Evolutionary conservation across 208 protist species (phyloP), one percentile per base, ranked within the genome.

Genomic region (Kentomonas sorsogonicus): DNA sequence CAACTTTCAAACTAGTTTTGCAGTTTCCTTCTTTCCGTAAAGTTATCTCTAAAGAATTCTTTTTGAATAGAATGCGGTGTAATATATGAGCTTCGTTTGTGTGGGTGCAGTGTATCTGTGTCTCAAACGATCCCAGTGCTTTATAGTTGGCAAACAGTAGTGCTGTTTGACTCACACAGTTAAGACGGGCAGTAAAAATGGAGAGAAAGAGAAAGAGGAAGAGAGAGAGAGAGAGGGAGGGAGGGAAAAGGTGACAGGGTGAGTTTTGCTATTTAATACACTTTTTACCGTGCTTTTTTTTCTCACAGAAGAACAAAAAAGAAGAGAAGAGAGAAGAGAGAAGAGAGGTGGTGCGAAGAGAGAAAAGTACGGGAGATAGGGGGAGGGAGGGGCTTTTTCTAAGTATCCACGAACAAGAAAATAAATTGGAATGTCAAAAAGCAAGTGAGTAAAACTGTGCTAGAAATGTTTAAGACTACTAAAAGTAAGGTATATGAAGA

Each of bases 221-320:
- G n/a, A 26, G 23, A 48, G 15, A 40, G 29, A 27, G 20, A 53
- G 31, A 59, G 15, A 44, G 52, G 46, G 52, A 57, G 26, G 10
- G n/a, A 16, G n/a, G 22, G 22, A 9, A 16, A 30, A 9, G n/a
- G 40, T 11, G 40, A 20, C n/a, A 16, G 40, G n/a, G 9, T 45
- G 40, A 45, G 40, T 23, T 9, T 4, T 22, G 40, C 15, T 22
- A 26, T 53, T 33, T 6, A 16, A 29, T 51, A n/a, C 9, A 9
- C 38, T 15, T 46, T 31, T 22, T 29, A 6, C 18, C 39, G 38
- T 59, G 38, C 33, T 63, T 25, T 55, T 43, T 9, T 53, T 22
- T 33, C 15, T 45, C 23, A 57, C 16, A 60, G 27, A 20, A 45
- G 18, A 54, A 41, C 53, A 16, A 57, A 44, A 53, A 22, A 60